These are phyloP conservation scores for Paradendryphiella salina DNA, from an alignment of 2,329 filamentous ascomycete genomes.

Conservation along the genomic window DNA sequence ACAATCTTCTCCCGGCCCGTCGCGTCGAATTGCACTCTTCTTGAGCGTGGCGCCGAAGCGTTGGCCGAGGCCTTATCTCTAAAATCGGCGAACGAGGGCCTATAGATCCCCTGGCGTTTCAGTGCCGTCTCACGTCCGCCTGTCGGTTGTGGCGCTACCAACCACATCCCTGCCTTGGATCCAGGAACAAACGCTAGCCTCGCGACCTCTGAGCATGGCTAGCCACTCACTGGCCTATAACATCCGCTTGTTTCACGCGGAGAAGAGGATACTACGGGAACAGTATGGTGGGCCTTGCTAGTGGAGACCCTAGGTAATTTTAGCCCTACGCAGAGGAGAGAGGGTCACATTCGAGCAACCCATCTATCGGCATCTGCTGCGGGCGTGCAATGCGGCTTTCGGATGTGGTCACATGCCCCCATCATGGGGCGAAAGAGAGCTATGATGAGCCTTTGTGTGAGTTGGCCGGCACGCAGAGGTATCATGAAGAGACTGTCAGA, in stretches of 20 bases:
- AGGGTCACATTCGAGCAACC: slow-evolving; percentile 37
- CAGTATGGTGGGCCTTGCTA: slow-evolving; percentile 31
- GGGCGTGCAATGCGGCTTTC: slow-evolving; percentile 28
- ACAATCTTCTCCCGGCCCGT: slow-evolving; percentile 32
- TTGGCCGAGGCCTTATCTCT: slow-evolving; percentile 22
- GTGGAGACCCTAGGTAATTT: slow-evolving; percentile 27
- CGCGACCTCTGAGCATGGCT: slow-evolving; percentile 29
- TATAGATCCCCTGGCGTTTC: slow-evolving; percentile 18
- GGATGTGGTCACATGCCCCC: slow-evolving; percentile 27
- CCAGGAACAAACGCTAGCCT: slow-evolving; percentile 36
- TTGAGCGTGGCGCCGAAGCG: slow-evolving; percentile 35
- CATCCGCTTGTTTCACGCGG: slow-evolving; percentile 42
- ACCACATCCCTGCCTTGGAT: slow-evolving; percentile 19
- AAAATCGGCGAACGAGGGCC: slow-evolving; percentile 29
- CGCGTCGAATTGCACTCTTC: slow-evolving; percentile 27
- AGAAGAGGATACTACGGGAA: slow-evolving; percentile 23
- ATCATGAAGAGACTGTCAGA: slow-evolving; percentile 27
- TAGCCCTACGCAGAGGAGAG: slow-evolving; percentile 28
- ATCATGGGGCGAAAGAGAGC: slow-evolving; percentile 35
- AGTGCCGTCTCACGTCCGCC: slow-evolving; percentile 28
- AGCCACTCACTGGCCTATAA: slow-evolving; percentile 33
- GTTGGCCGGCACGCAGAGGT: slow-evolving; percentile 20
- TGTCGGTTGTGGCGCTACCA: slow-evolving; percentile 36
- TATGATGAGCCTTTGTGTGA: slow-evolving; percentile 26
- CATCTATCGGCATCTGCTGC: slow-evolving; percentile 23